These are phyloP conservation scores for Huiozyma naganishii DNA, from an alignment of 805 yeast species.

Conservation along the genomic window DNA sequence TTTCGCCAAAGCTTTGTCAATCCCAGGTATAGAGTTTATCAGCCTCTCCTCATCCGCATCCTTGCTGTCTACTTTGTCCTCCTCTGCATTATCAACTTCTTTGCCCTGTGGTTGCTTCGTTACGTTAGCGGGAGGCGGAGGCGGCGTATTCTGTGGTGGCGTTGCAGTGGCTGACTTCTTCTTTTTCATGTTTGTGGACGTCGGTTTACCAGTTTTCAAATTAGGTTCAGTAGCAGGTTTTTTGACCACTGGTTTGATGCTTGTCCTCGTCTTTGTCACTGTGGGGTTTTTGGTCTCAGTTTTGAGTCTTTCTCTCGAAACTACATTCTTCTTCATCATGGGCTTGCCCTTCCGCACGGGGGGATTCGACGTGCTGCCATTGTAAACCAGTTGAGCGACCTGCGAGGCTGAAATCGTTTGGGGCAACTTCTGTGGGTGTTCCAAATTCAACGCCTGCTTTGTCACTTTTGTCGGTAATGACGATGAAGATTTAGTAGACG, in stretches of 20 bases:
- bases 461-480: too few species aligned
- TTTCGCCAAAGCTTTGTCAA: conserved; percentile 67
- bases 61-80: neutral
- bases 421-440: neutral
- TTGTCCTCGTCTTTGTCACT: too few species aligned
- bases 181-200: neutral
- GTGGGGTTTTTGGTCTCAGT: neutral
- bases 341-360: neutral
- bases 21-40: conserved; percentile 40
- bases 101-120: neutral
- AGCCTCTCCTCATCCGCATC: conserved; percentile 15
- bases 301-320: neutral
- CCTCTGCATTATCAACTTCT: neutral
- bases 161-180: neutral
- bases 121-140: neutral
- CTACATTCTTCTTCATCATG: too few species aligned
- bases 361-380: neutral
- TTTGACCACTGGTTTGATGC: neutral
- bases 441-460: too few species aligned
- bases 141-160: neutral
- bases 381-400: conserved; percentile 5
- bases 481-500: too few species aligned
- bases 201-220: neutral
- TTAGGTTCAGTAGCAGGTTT: neutral
- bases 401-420: conserved; percentile 3